These are phyloP conservation scores for Ogataea siamensis DNA, from an alignment of 805 yeast species.

Conservation along the genomic window DNA sequence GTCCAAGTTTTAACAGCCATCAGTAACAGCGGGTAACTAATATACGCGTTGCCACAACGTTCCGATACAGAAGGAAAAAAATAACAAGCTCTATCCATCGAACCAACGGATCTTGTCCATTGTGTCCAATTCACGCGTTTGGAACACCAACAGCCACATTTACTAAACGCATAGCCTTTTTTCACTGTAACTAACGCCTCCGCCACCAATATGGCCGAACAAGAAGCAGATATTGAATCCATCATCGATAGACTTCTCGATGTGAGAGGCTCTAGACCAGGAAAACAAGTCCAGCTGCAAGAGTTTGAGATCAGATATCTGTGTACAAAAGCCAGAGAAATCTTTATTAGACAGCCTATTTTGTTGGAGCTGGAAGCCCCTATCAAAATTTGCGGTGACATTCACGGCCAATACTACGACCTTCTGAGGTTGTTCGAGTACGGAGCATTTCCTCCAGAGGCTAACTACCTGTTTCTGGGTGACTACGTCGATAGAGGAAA, in stretches of 20 bases:
- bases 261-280: slow-evolving; percentile 98
- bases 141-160: background rate
- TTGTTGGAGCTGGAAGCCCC: slow-evolving; percentile 96
- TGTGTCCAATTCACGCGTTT: slow-evolving; percentile 4
- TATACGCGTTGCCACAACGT: slow-evolving; percentile 12
- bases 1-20: slow-evolving; percentile 9
- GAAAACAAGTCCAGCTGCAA: slow-evolving; percentile 89
- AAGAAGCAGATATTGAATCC: slow-evolving; percentile 92
- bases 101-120: background rate
- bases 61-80: slow-evolving; percentile 7
- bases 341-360: slow-evolving; percentile 96
- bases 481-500: slow-evolving; percentile 99
- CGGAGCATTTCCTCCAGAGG: slow-evolving; percentile 99
- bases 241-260: slow-evolving; percentile 95
- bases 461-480: slow-evolving; percentile 91
- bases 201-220: slow-evolving; percentile 28
- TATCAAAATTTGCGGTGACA: slow-evolving; percentile 95
- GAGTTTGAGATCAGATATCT: slow-evolving; percentile 93
- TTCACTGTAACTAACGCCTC: slow-evolving; percentile 5
- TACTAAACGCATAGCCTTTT: slow-evolving; percentile 10
- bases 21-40: slow-evolving; percentile 15
- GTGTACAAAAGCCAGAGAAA: slow-evolving; percentile 97
- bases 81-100: slow-evolving; percentile 1
- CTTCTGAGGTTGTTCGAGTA: slow-evolving; percentile 92
- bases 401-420: slow-evolving; percentile 98